Base-by-base conservation (phyloP, 2,329 filamentous ascomycete species). In the Zymoseptoria pseudotritici region DNA sequence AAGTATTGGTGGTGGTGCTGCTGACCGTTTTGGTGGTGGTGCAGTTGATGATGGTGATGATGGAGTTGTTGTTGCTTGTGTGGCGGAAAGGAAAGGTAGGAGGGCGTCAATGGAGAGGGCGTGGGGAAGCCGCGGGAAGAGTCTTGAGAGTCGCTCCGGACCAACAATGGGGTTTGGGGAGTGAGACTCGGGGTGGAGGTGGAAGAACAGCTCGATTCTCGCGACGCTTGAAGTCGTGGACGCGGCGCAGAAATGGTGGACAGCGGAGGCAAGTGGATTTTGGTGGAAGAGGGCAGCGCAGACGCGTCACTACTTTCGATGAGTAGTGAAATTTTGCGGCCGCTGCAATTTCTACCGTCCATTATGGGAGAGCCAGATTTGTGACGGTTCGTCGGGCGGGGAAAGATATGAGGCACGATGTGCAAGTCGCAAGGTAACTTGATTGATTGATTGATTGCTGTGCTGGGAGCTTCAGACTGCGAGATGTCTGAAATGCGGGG, bases 331-430 rank as follows among this genome's bases (percentile, higher is more conserved):
- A 80, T 77, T 69, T 74, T 77, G 69, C 77, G 76, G 71, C 78
- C 78, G 65, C 71, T 75, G 67, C 76, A 75, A 70, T 80, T 78
- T 74, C 75, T 79, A 73, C 77, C 78, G 77, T 80, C 78, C 78
- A 80, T 80, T 61, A 73, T 73, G 71, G 66, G 69, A 62, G 56
- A 66, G 68, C 69, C 65, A 71, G 67, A 56, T 61, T 65, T 50
- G 56, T 61, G 56, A 57, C 53, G 55, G 46, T 57, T 52, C 24
- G 49, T 58, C 50, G 50, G 53, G 29, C 53, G 51, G 13, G 8
- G 8, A 29, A 17, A 24, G 26, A 29, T 29, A 29, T 29, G 26
- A 19, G 52, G 22, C 22, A 53, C 22, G 22, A 29, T 9, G 21
- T 53, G 50, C 17, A 7, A 52, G 50, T 29, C 29, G n/a, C 17